These are phyloP conservation scores for Arthrinium phaeospermum DNA, from an alignment of 2,329 filamentous ascomycete species.

Conservation along the genomic window DNA sequence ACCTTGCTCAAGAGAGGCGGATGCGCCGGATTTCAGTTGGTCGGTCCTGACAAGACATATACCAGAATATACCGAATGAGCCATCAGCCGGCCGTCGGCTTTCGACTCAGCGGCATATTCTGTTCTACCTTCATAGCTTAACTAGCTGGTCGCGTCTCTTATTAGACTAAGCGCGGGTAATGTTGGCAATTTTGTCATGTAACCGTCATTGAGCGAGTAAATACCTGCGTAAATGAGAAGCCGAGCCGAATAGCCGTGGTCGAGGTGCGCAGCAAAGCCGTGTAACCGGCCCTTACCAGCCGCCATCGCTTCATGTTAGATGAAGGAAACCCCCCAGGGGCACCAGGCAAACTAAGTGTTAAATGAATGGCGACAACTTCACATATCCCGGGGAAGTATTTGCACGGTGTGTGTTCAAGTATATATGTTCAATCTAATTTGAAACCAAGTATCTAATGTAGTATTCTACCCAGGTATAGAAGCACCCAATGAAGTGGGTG, in stretches of 20 bases:
- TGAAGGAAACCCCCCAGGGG: background rate
- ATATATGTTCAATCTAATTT: too few relatives aligned
- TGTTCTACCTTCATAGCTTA: too few relatives aligned
- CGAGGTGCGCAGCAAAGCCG: background rate
- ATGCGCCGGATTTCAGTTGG: background rate
- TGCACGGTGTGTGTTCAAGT: background rate
- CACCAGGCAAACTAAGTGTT: background rate
- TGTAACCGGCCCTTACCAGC: background rate
- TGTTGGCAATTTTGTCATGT: background rate
- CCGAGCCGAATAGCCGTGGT: constrained; percentile 1
- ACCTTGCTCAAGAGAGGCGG: background rate
- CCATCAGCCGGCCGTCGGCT: too few relatives aligned
- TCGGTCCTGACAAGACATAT: too few relatives aligned
- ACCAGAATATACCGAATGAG: too few relatives aligned
- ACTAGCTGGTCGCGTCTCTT: background rate
- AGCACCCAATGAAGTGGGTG: background rate
- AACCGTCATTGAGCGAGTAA: background rate
- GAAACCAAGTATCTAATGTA: background rate
- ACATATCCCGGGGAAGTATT: too few relatives aligned
- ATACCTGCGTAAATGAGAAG: background rate
- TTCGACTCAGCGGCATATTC: too few relatives aligned
- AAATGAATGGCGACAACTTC: background rate
- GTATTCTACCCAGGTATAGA: background rate
- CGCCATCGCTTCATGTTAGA: background rate
- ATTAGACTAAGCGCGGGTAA: background rate